Conservation (phyloP, 148 eudicot genomes). For the Vaccinium corymbosum region DNA sequence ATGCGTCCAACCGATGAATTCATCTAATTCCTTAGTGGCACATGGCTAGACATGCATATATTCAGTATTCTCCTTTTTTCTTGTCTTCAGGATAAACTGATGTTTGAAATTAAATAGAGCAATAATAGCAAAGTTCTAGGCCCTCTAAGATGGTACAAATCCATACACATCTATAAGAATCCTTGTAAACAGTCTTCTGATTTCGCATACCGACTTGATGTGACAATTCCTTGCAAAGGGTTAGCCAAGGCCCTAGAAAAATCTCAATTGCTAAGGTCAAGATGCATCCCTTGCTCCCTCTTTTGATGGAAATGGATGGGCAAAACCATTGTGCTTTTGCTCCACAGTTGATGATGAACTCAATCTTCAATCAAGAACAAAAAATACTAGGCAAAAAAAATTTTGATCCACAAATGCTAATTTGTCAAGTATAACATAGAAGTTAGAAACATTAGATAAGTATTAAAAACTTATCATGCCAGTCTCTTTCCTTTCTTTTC, state of each 20-base stretch:
- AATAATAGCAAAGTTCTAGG: background rate
- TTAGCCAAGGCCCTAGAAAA: background rate
- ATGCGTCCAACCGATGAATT: background rate
- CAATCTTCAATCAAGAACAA: background rate
- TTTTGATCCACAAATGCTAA: background rate
- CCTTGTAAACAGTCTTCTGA: background rate
- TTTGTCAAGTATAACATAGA: background rate
- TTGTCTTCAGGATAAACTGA: background rate
- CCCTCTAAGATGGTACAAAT: background rate
- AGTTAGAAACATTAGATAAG: background rate
- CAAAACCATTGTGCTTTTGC: too few species aligned
- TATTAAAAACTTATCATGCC: too few species aligned
- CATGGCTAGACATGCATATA: background rate
- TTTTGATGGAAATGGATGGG: background rate
- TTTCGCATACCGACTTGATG: background rate
- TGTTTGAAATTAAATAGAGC: background rate
- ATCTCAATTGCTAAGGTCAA: conserved; percentile 2
- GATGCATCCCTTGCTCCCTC: background rate
- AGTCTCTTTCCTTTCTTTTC: background rate
- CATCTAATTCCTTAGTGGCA: background rate
- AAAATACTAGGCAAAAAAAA: background rate
- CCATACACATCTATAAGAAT: background rate
- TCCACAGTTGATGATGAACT: background rate
- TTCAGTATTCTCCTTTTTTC: background rate
- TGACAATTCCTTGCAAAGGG: background rate